Base-by-base conservation (phyloP, 2,329 filamentous ascomycete species). In the Beauveria medogensis region DNA sequence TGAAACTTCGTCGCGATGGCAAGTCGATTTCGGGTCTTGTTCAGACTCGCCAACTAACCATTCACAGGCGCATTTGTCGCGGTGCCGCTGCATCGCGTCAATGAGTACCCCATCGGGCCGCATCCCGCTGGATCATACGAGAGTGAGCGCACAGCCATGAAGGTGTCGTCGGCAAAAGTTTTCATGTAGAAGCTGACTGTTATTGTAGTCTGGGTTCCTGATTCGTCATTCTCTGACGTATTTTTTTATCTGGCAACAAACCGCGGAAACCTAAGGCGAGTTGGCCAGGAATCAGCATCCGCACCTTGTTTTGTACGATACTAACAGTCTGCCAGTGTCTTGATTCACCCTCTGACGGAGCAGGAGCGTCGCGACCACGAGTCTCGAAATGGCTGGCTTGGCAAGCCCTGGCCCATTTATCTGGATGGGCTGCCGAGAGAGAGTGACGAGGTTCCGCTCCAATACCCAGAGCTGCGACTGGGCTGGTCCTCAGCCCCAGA, bases 121-220 rank as follows among this genome's bases (percentile, higher is more conserved):
- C 71, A 73, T 58, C 71, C 71, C 1, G 71, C 71, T 16, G 71
- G 71, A 7, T 72, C 70, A 1, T 73, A 72, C 50, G 71, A 73
- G 61, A 72, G 70, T 72, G 48, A 48, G 55, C 8, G 20, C 43
- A 12, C 4, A 28, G 20, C 20, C 44, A 30, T 26, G 3, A 20
- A n/a, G 50, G 0, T 10, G 5, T 10, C 24, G 0, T 24, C 22
- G 3, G n/a, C n/a, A 40, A 16, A 24, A 20, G 5, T 24, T 6
- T 46, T 14, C 20, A 58, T 6, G 37, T 16, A 37, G 16, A 7
- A 12, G 40, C 57, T 65, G 34, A 64, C 22, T 41, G 9, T 48
- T 48, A 64, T 5, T 12, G 10, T 50, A 66, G 69, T 71, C 47
- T 73, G 71, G 71, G 71, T 72, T 8, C 71, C 71, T 1, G 71